Evolutionary conservation across 352 stramenopile species (phyloP).

Genomic region (Phytopythium litorale): DNA sequence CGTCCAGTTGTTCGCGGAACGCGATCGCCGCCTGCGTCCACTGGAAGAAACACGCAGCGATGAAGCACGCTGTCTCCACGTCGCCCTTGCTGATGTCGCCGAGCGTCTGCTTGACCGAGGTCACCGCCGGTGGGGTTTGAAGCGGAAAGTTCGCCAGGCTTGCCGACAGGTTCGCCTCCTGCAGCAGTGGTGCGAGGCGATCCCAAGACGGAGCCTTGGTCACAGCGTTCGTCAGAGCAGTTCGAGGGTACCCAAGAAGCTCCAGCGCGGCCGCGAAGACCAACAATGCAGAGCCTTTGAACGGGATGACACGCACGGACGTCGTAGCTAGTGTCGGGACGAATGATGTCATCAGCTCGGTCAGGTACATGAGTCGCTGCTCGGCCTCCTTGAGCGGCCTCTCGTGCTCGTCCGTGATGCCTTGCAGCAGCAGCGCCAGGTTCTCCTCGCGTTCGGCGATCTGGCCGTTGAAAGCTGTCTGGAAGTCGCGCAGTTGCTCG

Average conservation of each 20-base stretch:
- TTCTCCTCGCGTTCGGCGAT: constrained; percentile 65
- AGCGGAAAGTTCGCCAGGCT: constrained; percentile 16
- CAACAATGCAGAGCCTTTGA: constrained; percentile 43
- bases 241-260: constrained; percentile 42
- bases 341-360: constrained; percentile 46
- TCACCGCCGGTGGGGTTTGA: constrained; percentile 13
- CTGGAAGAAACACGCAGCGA: constrained; percentile 44
- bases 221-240: constrained; percentile 40
- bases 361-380: constrained; percentile 50
- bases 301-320: constrained; percentile 47
- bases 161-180: constrained; percentile 27
- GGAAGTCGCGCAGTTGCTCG: constrained; percentile 55
- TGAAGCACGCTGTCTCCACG: constrained; percentile 36
- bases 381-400: constrained; percentile 54
- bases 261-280: constrained; percentile 45
- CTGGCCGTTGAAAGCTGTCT: constrained; percentile 49
- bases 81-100: constrained; percentile 46
- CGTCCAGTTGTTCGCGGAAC: constrained; percentile 47
- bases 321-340: constrained; percentile 40
- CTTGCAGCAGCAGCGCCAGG: constrained; percentile 38
- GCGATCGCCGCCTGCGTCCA: constrained; percentile 54
- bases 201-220: constrained; percentile 63
- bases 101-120: constrained; percentile 37
- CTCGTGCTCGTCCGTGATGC: constrained; percentile 30
- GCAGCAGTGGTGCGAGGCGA: constrained; percentile 45